Evolutionary conservation across 2,329 filamentous ascomycete species (phyloP).

Genomic region (Stagonosporopsis vannaccii): DNA sequence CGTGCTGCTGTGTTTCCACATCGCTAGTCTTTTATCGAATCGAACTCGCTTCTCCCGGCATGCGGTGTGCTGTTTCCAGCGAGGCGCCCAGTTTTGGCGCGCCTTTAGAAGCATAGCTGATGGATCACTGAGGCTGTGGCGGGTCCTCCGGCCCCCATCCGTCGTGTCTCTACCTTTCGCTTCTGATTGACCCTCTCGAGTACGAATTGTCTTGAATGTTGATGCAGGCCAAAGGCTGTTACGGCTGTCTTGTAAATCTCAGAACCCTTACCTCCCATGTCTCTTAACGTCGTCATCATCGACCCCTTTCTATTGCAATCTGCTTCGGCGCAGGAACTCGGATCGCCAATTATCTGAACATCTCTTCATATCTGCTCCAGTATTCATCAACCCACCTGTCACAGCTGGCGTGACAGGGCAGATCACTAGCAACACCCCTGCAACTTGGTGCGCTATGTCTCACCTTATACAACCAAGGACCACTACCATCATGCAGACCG

Average conservation of each 20-base stretch:
- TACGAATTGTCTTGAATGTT: conserved; percentile 14
- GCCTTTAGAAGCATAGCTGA: conserved; percentile 19
- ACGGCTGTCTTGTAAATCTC: conserved; percentile 13
- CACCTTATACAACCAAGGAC: conserved; percentile 25
- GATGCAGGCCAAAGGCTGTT: conserved; percentile 13
- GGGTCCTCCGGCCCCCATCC: conserved; percentile 20
- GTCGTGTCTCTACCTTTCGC: conserved; percentile 21
- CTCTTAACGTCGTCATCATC: conserved; percentile 13
- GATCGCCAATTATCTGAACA: conserved; percentile 7
- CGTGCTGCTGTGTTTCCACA: conserved; percentile 16
- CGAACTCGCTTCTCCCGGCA: conserved; percentile 13
- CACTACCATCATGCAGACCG: conserved; percentile 25
- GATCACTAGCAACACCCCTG: conserved; percentile 30
- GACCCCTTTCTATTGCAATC: conserved; percentile 7
- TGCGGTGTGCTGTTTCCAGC: conserved; percentile 14
- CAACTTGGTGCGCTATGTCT: conserved; percentile 23
- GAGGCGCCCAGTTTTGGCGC: conserved; percentile 15
- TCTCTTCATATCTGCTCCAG: conserved; percentile 9
- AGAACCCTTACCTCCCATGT: conserved; percentile 10
- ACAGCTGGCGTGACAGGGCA: conserved; percentile 23
- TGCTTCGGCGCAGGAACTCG: conserved; percentile 3
- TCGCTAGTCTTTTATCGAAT: conserved; percentile 11
- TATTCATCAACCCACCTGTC: conserved; percentile 24
- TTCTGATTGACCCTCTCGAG: conserved; percentile 16
- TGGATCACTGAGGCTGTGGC: conserved; percentile 18